Conservation (phyloP, 495 filamentous ascomycete genomes). For the Penicillium bovifimosum region DNA sequence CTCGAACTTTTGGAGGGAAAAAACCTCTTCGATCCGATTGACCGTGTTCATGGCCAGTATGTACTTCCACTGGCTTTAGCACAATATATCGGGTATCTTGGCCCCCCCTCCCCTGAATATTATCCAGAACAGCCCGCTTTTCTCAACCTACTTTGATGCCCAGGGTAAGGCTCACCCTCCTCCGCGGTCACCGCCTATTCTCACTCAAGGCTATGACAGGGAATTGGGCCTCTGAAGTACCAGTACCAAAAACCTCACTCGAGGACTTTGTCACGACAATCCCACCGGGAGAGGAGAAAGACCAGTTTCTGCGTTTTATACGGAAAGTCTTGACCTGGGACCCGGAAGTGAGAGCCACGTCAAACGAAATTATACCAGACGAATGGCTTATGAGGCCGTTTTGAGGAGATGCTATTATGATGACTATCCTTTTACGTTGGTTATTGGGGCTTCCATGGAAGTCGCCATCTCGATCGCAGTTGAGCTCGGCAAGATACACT, state of each 20-base stretch:
- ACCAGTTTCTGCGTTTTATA: slow-evolving; percentile 5
- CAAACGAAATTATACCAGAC: no score
- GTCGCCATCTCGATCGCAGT: no score
- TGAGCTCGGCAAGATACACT: no score
- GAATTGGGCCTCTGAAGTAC: slow-evolving; percentile 11
- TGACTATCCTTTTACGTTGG: no score
- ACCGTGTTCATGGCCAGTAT: slow-evolving; percentile 19
- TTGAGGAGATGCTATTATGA: no score
- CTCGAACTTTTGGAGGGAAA: slow-evolving; percentile 24
- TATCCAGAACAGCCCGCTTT: slow-evolving; percentile 17
- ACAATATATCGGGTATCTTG: slow-evolving; percentile 24
- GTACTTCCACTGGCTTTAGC: slow-evolving; percentile 21
- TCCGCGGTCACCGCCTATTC: no score
- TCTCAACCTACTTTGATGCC: slow-evolving; percentile 18
- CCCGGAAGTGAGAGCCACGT: no score
- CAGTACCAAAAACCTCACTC: slow-evolving; percentile 8
- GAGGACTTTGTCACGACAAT: slow-evolving; percentile 14
- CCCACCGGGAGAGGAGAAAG: slow-evolving; percentile 11
- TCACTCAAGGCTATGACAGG: neutral
- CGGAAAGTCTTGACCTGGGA: no score
- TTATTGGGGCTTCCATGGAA: no score
- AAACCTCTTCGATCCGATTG: slow-evolving; percentile 25
- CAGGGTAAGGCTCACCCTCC: slow-evolving; percentile 7
- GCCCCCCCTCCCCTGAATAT: slow-evolving; percentile 16
- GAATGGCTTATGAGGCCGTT: no score